Conservation (phyloP, 106 monocot genomes). For the Iris macrosiphon region DNA sequence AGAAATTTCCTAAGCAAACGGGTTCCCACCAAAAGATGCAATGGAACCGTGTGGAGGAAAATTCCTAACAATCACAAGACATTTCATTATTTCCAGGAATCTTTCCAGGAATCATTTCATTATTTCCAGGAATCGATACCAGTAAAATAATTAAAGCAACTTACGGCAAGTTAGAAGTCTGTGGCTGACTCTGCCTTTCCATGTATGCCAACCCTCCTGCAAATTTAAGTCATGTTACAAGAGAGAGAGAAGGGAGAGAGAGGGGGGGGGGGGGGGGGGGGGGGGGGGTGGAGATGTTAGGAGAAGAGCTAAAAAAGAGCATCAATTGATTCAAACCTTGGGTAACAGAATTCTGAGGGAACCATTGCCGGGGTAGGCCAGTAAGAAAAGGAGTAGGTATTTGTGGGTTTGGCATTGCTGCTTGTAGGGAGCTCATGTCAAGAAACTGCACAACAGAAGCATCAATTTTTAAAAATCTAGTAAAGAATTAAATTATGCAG, state of each 20-base stretch:
- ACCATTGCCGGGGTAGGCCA: constrained; percentile 16
- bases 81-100: no score
- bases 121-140: no score
- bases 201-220: constrained; percentile 7
- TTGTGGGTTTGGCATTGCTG: constrained; percentile 13
- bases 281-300: no score
- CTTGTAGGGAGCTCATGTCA: constrained; percentile 20
- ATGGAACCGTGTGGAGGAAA: constrained; percentile 26
- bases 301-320: background rate
- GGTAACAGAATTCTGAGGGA: constrained; percentile 10
- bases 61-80: constrained; percentile 30
- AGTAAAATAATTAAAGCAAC: no score
- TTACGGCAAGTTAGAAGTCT: no score
- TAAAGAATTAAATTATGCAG: no score
- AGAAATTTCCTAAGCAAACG: constrained; percentile 37
- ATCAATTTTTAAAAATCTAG: no score
- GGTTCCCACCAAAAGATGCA: constrained; percentile 48
- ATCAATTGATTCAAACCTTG: constrained; percentile 15
- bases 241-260: no score
- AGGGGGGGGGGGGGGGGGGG: no score
- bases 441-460: constrained; percentile 8
- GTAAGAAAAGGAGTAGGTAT: constrained; percentile 11
- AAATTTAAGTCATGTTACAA: no score
- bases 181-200: no score
- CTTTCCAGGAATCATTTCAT: no score